A percentile compares a stretch with the other conserved stretches of the same genome.
Conservation (phyloP, 192 early-diverging fungal genomes). For the Funneliformis geosporum region DNA sequence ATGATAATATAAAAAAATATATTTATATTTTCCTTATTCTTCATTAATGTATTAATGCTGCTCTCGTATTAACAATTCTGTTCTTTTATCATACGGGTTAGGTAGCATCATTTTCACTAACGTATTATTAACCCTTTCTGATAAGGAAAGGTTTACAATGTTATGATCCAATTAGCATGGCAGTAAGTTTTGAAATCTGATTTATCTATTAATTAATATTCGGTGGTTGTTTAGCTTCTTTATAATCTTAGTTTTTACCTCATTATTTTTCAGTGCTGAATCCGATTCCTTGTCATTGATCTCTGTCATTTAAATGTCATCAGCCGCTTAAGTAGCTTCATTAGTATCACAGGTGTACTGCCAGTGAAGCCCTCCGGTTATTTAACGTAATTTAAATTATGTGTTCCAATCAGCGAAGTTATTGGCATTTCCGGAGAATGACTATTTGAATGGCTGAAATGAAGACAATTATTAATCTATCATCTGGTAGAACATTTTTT, state of each 20-base stretch:
- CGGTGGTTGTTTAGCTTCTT: not conserved
- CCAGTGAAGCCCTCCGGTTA: no score
- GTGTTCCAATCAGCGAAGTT: conserved; percentile 91
- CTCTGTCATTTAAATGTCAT: no score
- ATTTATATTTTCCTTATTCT: no score
- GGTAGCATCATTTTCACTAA: conserved; percentile 96
- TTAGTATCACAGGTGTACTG: no score
- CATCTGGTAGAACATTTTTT: conserved; percentile 69
- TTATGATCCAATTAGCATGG: conserved; percentile 99
- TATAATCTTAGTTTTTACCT: conserved; percentile 75
- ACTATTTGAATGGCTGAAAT: conserved; percentile 90
- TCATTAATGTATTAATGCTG: no score
- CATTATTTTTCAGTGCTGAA: conserved; percentile 92
- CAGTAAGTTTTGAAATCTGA: conserved; percentile 38
- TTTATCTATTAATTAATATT: conserved; percentile 3
- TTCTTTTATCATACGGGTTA: conserved; percentile 64
- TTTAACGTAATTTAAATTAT: conserved; percentile 45
- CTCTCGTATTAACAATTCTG: not conserved
- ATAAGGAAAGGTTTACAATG: conserved; percentile 94
- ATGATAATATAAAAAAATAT: no score
- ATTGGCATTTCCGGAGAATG: conserved; percentile 94
- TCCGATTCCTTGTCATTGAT: not conserved
- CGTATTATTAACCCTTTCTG: conserved; percentile 94
- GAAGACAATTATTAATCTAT: conserved; percentile 90
- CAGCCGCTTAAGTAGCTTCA: no score